These are phyloP conservation scores for Diaporthe sp. DNA, from an alignment of 2,329 filamentous ascomycete genomes.

Conservation along the genomic window DNA sequence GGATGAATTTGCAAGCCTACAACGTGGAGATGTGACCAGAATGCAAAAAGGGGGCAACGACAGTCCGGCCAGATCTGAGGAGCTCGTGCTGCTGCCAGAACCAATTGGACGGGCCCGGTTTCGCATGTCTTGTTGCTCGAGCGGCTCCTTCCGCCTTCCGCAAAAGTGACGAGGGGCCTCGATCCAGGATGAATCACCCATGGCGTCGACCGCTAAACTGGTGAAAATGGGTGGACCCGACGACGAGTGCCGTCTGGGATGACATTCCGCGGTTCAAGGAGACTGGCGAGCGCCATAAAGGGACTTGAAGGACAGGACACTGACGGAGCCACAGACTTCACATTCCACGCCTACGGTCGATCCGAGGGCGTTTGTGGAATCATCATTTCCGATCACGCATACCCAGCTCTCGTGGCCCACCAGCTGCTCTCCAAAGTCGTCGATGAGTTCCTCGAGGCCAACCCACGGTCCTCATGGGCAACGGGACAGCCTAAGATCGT, in stretches of 20 bases:
- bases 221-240: background rate
- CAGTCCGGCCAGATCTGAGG: background rate
- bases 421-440: constrained; percentile 80
- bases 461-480: constrained; percentile 79
- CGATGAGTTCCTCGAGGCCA: constrained; percentile 86
- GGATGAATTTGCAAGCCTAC: background rate
- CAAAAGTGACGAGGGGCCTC: background rate
- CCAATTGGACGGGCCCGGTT: background rate
- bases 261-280: background rate
- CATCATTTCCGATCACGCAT: constrained; percentile 82
- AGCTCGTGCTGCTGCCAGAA: background rate
- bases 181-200: background rate
- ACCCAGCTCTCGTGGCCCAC: constrained; percentile 57
- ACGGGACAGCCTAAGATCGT: constrained; percentile 66
- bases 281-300: background rate
- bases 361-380: constrained; percentile 82
- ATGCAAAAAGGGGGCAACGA: too few relatives aligned
- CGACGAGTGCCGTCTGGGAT: constrained; percentile 10
- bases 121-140: background rate
- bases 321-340: constrained; percentile 65
- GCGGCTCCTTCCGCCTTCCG: accelerated
- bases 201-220: background rate
- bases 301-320: background rate
- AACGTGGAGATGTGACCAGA: too few relatives aligned
- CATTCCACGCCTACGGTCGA: constrained; percentile 83